Conservation (phyloP, 148 eudicot species). For the Linanthus parryae region DNA sequence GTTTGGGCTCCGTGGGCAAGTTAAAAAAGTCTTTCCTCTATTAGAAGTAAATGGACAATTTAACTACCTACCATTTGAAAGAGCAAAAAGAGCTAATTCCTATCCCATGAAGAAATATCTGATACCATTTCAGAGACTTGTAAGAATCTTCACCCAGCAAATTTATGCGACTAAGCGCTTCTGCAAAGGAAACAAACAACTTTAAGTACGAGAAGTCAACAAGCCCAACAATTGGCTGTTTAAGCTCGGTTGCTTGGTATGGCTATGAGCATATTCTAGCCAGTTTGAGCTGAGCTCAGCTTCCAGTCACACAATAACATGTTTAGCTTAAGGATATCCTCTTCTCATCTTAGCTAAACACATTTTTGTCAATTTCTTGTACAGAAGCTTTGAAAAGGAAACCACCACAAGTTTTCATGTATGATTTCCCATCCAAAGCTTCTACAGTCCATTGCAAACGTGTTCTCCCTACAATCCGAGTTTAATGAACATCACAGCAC, state of each 20-base stretch:
- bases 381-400: slow-evolving; percentile 11
- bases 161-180: slow-evolving; percentile 28
- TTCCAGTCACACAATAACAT: background rate
- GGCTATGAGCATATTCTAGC: slow-evolving; percentile 13
- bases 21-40: slow-evolving; percentile 18
- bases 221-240: slow-evolving; percentile 2
- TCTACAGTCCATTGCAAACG: slow-evolving; percentile 1
- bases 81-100: slow-evolving; percentile 12
- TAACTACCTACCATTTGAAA: slow-evolving; percentile 17
- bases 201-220: slow-evolving; percentile 14
- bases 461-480: background rate
- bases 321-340: slow-evolving; percentile 4
- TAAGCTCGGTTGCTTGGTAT: slow-evolving; percentile 9
- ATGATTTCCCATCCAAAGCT: slow-evolving; percentile 11
- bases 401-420: slow-evolving; percentile 1
- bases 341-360: slow-evolving; percentile 5
- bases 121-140: slow-evolving; percentile 24
- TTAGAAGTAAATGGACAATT: slow-evolving; percentile 13
- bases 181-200: slow-evolving; percentile 46
- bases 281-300: slow-evolving; percentile 16
- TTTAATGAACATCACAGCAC: slow-evolving; percentile 11
- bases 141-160: slow-evolving; percentile 26
- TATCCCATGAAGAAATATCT: slow-evolving; percentile 16
- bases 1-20: slow-evolving; percentile 28
- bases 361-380: slow-evolving; percentile 10